phyloP scores from a whole-genome alignment of 2,329 filamentous ascomycete species.

The Apiospora hydei region DNA sequence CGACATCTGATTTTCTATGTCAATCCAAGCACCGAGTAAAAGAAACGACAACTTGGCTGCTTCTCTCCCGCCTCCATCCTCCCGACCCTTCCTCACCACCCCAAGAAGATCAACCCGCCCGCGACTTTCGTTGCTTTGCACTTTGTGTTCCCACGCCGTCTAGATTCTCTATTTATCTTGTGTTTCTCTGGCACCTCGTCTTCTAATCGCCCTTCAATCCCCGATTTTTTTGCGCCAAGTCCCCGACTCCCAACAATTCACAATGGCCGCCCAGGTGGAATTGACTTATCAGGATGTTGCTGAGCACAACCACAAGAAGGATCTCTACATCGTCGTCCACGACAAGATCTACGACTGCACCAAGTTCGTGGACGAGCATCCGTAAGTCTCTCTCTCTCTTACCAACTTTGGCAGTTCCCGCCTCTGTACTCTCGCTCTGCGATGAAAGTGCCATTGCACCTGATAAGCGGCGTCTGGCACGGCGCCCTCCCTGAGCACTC shows the following conservation, averaged over 20 bases:
- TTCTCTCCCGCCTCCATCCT: conserved; percentile 18
- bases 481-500: not conserved
- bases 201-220: not conserved
- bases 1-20: conserved; percentile 25
- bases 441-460: not conserved
- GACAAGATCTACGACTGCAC: conserved; percentile 94
- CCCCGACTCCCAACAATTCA: conserved; percentile 31
- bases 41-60: conserved; percentile 19
- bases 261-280: conserved; percentile 53
- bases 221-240: conserved; percentile 3
- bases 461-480: not conserved
- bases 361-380: conserved; percentile 96
- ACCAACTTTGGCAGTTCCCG: not conserved
- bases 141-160: not conserved
- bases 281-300: conserved; percentile 84
- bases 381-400: conserved; percentile 61
- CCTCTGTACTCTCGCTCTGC: not conserved
- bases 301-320: conserved; percentile 91
- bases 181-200: not conserved
- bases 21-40: not conserved
- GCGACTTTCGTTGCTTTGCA: conserved; percentile 9
- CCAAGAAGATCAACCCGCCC: conserved; percentile 3
- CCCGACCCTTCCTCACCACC: conserved; percentile 15
- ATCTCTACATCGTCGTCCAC: conserved; percentile 89
- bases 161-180: not conserved